Base-by-base conservation (phyloP, 352 stramenopile genomes). In the Phytophthora syringae region DNA sequence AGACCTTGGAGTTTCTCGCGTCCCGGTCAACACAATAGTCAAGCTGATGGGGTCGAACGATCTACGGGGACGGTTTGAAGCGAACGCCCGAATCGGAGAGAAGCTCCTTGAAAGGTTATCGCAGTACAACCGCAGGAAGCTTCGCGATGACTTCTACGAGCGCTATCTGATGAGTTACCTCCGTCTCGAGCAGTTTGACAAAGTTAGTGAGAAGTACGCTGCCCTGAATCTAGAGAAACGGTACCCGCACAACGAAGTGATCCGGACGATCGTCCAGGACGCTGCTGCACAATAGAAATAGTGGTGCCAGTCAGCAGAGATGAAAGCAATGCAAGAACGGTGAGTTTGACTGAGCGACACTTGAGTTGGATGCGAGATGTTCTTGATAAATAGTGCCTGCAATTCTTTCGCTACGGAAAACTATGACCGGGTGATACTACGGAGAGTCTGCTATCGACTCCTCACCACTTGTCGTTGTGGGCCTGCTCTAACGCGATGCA, bases 401-500 rank as follows among this genome's bases (percentile, higher is more conserved):
- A n/a, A n/a, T 32, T 58, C 48, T 44, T 28, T 28, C 6, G 21
- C 44, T 63, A 63, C 44, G 7, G 47, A 44, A 24, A 52, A 24
- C 47, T 54, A 30, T 20, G 21, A 42, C 3, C 24, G 27, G 34
- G 39, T 13, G 43, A 44, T 70, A 66, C 15, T 16, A 40, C 34
- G 11, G 36, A 13, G 18, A 16, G 39, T 45, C 39, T 45, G 18
- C 39, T 45, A 16, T 45, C 39, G 39, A 45, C 39, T 45, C 39
- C 15, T 62, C 57, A 77, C 56, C 49, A 70, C 32, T 70, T 61
- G 13, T 78, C 69, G 32, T 16, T 59, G 10, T 74, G 37, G 20
- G 70, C 66, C 42, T 74, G 70, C 27, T 83, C 72, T 15, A 80
- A 52, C n/a, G 75, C 68, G 37, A 80, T 70, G 43, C 75, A 79